These are phyloP conservation scores for Phytophthora cryptogea DNA, from an alignment of 352 stramenopile species.

Conservation along the genomic window DNA sequence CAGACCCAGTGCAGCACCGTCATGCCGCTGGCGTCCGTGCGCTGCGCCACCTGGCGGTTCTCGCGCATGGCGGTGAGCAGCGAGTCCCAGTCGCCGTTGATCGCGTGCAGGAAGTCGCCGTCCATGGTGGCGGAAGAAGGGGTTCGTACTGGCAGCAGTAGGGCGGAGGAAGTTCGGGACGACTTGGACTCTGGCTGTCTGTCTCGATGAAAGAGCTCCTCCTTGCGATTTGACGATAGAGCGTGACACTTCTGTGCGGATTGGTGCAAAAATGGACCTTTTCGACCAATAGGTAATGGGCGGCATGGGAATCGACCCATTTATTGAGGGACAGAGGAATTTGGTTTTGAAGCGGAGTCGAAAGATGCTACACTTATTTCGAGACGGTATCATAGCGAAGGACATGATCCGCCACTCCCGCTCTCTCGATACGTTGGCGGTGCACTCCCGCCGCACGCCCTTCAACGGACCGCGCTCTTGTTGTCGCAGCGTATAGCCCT, in stretches of 20 bases:
- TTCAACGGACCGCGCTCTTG: constrained; percentile 1
- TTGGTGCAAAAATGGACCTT: not conserved
- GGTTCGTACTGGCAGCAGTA: too few species aligned
- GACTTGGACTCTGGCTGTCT: not conserved
- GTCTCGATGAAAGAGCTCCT: constrained; percentile 1
- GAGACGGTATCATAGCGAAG: too few species aligned
- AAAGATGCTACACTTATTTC: too few species aligned
- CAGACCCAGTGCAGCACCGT: constrained; percentile 83
- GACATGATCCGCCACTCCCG: too few species aligned
- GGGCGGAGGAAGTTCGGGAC: too few species aligned
- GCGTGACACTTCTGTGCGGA: constrained; percentile 8
- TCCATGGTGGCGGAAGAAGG: constrained; percentile 72
- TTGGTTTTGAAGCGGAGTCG: too few species aligned
- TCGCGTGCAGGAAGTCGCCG: constrained; percentile 73
- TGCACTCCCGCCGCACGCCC: not conserved
- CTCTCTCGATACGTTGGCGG: constrained; percentile 14
- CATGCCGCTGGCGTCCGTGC: constrained; percentile 75
- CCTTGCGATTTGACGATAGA: constrained; percentile 20
- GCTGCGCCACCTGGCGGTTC: constrained; percentile 58
- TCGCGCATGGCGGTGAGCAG: constrained; percentile 68
- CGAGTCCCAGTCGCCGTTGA: constrained; percentile 83
- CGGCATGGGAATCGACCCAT: too few species aligned
- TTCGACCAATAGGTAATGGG: too few species aligned
- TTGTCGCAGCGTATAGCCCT: constrained; percentile 8
- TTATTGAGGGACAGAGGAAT: too few species aligned